Conservation (phyloP, 2,329 filamentous ascomycete species). For the Seiridium cupressi region DNA sequence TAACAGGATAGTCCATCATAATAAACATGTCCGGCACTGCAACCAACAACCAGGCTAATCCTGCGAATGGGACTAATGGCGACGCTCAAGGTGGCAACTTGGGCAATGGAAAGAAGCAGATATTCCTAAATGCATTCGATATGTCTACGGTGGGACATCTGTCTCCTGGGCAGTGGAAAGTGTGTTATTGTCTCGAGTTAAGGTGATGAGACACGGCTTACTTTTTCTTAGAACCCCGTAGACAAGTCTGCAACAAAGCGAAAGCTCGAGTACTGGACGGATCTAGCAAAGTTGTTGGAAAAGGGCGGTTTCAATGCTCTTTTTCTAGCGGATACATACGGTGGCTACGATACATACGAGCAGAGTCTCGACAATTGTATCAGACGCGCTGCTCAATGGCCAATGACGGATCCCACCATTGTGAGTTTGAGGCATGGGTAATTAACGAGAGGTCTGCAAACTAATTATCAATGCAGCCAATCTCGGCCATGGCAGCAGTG, state of each 20-base stretch:
- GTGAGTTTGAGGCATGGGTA: conserved; percentile 33
- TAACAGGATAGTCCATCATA: too few relatives aligned
- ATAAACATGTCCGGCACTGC: background rate
- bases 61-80: background rate
- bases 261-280: conserved; percentile 60
- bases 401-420: conserved; percentile 62
- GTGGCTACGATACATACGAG: conserved; percentile 62
- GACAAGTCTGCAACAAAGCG: conserved; percentile 62
- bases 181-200: conserved; percentile 19
- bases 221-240: conserved; percentile 47
- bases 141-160: conserved; percentile 65
- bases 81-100: background rate
- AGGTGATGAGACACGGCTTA: too few relatives aligned
- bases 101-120: conserved; percentile 43
- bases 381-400: conserved; percentile 61
- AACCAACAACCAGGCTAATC: background rate
- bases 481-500: conserved; percentile 65
- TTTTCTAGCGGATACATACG: conserved; percentile 66
- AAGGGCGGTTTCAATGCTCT: conserved; percentile 62
- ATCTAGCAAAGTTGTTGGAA: conserved; percentile 62
- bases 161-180: conserved; percentile 67
- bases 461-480: conserved; percentile 39
- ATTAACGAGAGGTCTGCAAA: background rate
- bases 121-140: conserved; percentile 64
- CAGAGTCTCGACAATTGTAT: conserved; percentile 60